Evolutionary conservation across 1,284 basidiomycete species (phyloP).

Genomic region (Megacollybia platyphylla): DNA sequence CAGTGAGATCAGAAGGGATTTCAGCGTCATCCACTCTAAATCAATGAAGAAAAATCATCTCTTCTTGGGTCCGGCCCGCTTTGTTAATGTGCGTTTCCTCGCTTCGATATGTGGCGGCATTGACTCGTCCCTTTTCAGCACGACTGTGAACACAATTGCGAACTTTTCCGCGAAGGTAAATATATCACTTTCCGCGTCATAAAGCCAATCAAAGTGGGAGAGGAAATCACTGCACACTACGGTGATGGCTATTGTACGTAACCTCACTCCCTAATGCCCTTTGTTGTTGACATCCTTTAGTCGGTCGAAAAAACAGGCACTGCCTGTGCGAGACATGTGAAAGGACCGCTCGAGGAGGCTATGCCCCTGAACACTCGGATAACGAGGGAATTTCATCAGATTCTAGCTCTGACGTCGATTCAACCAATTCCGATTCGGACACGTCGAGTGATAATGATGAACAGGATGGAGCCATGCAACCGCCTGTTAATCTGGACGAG

Average conservation of each 20-base stretch:
- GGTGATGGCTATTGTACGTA: constrained; percentile 73
- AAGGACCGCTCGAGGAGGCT: constrained; percentile 61
- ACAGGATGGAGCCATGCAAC: constrained; percentile 24
- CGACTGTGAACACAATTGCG: constrained; percentile 84
- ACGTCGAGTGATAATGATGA: constrained; percentile 28
- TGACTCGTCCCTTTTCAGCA: constrained; percentile 38
- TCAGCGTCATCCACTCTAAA: constrained; percentile 84
- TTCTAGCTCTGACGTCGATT: constrained; percentile 10
- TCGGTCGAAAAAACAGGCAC: constrained; percentile 76
- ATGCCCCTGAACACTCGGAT: constrained; percentile 43
- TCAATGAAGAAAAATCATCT: constrained; percentile 87
- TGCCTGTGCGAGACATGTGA: constrained; percentile 90
- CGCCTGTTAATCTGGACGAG: constrained; percentile 47
- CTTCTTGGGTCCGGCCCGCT: constrained; percentile 85
- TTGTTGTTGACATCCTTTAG: constrained; percentile 22
- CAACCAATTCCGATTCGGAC: constrained; percentile 25
- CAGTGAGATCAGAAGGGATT: constrained; percentile 72
- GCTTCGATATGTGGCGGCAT: constrained; percentile 9
- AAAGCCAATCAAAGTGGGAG: constrained; percentile 67
- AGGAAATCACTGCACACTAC: constrained; percentile 81
- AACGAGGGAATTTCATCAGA: constrained; percentile 21
- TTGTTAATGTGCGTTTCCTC: constrained; percentile 71
- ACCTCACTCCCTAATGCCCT: constrained; percentile 5
- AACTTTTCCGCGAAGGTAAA: constrained; percentile 75
- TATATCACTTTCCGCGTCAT: constrained; percentile 85